phyloP scores from a whole-genome alignment of 106 monocot species.

The Vanilla planifolia region DNA sequence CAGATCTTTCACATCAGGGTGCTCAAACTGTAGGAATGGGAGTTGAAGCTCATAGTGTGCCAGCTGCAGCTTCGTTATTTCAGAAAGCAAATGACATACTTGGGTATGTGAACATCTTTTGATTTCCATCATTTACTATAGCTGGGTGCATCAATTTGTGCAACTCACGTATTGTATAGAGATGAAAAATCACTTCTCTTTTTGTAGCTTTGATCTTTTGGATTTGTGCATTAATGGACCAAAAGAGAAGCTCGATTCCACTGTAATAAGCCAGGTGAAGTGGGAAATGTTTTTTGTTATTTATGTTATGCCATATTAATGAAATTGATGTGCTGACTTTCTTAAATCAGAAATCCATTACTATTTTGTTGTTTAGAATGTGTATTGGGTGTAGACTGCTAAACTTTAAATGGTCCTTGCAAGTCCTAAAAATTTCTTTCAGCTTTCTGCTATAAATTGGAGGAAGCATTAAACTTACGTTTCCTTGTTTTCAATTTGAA shows the following conservation, averaged over 20 bases:
- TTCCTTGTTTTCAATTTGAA: too few species aligned
- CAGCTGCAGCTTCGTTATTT: slow-evolving; percentile 76
- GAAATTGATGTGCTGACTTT: not conserved
- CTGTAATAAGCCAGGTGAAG: slow-evolving; percentile 89
- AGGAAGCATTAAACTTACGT: too few species aligned
- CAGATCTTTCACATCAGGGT: slow-evolving; percentile 37
- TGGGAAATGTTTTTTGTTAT: too few species aligned
- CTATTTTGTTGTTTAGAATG: not conserved
- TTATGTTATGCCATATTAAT: too few species aligned
- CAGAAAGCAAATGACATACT: slow-evolving; percentile 84
- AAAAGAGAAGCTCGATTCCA: slow-evolving; percentile 94
- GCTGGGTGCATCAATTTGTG: not conserved
- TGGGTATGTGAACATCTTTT: slow-evolving; percentile 38
- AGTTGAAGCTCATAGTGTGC: slow-evolving; percentile 53
- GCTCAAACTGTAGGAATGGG: slow-evolving; percentile 95
- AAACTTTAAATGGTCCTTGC: too few species aligned
- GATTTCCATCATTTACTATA: not conserved
- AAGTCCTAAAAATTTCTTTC: too few species aligned
- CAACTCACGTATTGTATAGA: not conserved
- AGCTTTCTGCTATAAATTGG: too few species aligned
- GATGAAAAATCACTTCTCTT: slow-evolving; percentile 7
- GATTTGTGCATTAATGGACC: slow-evolving; percentile 89
- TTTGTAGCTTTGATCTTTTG: slow-evolving; percentile 68
- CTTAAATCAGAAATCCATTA: not conserved
- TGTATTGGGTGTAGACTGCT: too few species aligned